Conservation (phyloP, 768 basidiomycete genomes). For the Collybia mongolica region DNA sequence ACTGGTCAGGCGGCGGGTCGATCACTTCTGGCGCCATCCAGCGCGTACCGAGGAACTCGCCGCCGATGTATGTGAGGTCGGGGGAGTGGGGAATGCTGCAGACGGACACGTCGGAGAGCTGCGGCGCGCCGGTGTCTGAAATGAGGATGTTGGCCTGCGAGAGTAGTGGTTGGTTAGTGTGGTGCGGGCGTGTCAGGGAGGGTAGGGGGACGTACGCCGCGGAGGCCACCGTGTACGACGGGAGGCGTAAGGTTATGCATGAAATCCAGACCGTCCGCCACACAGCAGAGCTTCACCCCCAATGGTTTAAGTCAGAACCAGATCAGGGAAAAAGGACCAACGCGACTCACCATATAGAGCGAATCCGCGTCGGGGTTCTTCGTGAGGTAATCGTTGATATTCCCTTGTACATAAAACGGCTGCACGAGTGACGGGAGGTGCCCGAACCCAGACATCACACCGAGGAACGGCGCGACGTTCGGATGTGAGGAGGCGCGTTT, state of each 20-base stretch:
- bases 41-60: slow-evolving; percentile 5
- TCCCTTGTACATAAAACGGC: slow-evolving; percentile 8
- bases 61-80: slow-evolving; percentile 4
- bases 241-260: slow-evolving; percentile 22
- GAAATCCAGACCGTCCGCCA: slow-evolving; percentile 21
- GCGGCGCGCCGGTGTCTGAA: slow-evolving; percentile 12
- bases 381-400: slow-evolving; percentile 13
- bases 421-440: slow-evolving; percentile 12
- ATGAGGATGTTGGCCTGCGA: slow-evolving; percentile 24
- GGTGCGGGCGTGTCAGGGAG: background rate
- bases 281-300: slow-evolving; percentile 13
- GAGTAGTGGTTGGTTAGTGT: background rate
- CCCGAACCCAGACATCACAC: slow-evolving; percentile 8
- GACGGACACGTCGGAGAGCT: slow-evolving; percentile 21
- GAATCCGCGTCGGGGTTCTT: slow-evolving; percentile 4
- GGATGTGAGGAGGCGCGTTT: slow-evolving; percentile 11
- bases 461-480: slow-evolving; percentile 15
- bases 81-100: slow-evolving; percentile 7
- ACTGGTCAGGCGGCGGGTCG: slow-evolving; percentile 3
- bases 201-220: slow-evolving; percentile 19
- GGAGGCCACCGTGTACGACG: slow-evolving; percentile 24
- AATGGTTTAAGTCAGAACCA: background rate
- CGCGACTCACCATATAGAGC: slow-evolving; percentile 6
- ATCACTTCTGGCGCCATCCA: slow-evolving; percentile 27
- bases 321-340: background rate